phyloP scores from a whole-genome alignment of 768 basidiomycete species.

The Auricularia sp. region DNA sequence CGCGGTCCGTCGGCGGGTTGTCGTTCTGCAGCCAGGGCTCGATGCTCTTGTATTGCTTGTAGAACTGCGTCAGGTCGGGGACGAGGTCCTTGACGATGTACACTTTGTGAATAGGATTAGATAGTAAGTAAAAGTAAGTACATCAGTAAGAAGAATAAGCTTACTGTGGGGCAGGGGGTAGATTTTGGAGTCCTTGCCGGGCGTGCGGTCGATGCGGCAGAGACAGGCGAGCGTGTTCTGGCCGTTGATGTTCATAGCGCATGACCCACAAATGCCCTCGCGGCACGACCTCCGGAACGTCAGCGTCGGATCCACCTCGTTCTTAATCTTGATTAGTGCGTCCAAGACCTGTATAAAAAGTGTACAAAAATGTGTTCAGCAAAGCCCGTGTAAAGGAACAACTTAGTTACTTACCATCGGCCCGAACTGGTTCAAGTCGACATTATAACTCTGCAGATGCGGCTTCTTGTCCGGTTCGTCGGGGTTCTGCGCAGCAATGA shows the following conservation, averaged over 20 bases:
- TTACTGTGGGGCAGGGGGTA: slow-evolving; percentile 96
- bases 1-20: slow-evolving; percentile 66
- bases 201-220: slow-evolving; percentile 81
- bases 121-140: not conserved
- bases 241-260: slow-evolving; percentile 98
- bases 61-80: slow-evolving; percentile 81
- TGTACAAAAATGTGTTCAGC: too few species aligned
- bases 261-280: slow-evolving; percentile 95
- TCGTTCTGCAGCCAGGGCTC: slow-evolving; percentile 94
- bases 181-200: slow-evolving; percentile 69
- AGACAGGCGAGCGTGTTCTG: slow-evolving; percentile 97
- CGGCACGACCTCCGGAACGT: slow-evolving; percentile 91
- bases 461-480: slow-evolving; percentile 91
- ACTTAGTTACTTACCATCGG: slow-evolving; percentile 77
- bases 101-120: slow-evolving; percentile 41
- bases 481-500: slow-evolving; percentile 53
- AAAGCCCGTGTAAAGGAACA: too few species aligned
- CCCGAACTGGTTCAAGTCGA: slow-evolving; percentile 90
- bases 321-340: slow-evolving; percentile 98
- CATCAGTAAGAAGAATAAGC: slow-evolving; percentile 20
- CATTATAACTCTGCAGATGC: slow-evolving; percentile 75
- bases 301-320: slow-evolving; percentile 91
- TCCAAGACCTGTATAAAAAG: slow-evolving; percentile 54
- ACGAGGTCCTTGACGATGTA: slow-evolving; percentile 99
- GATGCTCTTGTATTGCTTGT: slow-evolving; percentile 99